Percentiles rank a stretch among this genome's conserved stretches.
Conservation (phyloP, 208 protist species). For the Acanthamoeba triangularis region DNA sequence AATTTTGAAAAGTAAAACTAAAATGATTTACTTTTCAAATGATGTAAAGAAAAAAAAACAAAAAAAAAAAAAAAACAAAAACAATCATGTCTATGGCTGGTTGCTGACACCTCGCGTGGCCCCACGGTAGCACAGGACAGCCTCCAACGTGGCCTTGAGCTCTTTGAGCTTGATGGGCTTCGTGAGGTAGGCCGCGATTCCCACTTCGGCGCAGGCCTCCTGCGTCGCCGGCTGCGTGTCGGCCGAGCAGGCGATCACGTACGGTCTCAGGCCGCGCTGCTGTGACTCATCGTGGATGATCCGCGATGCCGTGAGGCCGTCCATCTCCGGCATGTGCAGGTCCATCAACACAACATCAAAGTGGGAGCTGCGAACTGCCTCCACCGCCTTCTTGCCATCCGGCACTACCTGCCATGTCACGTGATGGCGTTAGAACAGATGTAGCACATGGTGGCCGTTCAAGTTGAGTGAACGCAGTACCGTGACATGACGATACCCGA, state of each 20-base stretch:
- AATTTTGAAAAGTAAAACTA: not conserved
- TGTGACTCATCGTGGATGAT: not conserved
- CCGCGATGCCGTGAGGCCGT: not conserved
- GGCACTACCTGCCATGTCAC: not conserved
- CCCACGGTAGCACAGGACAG: not conserved
- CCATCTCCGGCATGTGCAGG: conserved; percentile 75
- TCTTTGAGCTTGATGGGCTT: not conserved
- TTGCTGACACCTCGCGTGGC: too few species aligned
- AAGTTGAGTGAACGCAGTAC: too few species aligned
- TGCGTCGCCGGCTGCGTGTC: not conserved
- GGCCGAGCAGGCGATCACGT: conserved; percentile 67
- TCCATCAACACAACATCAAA: not conserved
- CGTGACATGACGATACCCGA: not conserved
- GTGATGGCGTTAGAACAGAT: not conserved
- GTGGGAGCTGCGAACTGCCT: not conserved
- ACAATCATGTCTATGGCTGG: too few species aligned
- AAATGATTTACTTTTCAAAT: not conserved
- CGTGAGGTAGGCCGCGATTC: conserved; percentile 22
- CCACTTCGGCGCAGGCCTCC: not conserved
- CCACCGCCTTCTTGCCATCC: not conserved
- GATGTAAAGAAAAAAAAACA: not conserved
- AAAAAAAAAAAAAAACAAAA: not conserved
- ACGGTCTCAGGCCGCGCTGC: not conserved
- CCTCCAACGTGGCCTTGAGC: not conserved
- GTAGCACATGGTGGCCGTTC: too few species aligned